A percentile compares a stretch with the other conserved stretches of the same genome.
Conservation (phyloP, 257 asterid species). For the Ilex aquifolium region DNA sequence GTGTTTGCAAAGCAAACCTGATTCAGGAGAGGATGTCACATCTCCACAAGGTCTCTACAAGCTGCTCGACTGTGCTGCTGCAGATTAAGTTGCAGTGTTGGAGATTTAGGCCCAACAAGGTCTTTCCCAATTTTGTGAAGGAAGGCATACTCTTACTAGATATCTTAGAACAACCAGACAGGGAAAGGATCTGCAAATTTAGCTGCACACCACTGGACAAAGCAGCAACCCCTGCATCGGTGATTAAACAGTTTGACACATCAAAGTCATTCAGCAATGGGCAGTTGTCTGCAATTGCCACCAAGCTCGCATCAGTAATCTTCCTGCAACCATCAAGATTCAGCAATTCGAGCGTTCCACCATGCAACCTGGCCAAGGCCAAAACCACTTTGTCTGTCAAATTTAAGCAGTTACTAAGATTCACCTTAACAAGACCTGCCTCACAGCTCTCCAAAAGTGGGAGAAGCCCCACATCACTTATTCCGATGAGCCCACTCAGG, state of each 20-base stretch:
- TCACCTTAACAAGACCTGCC: slow-evolving; percentile 61
- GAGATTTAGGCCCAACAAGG: slow-evolving; percentile 62
- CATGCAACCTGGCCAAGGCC: slow-evolving; percentile 52
- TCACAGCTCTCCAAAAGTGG: slow-evolving; percentile 58
- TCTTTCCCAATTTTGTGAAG: slow-evolving; percentile 55
- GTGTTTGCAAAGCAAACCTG: not conserved
- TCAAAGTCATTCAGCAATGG: slow-evolving; percentile 68
- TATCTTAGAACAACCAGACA: slow-evolving; percentile 68
- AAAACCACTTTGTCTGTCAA: slow-evolving; percentile 48
- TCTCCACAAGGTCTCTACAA: slow-evolving; percentile 66
- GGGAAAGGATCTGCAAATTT: slow-evolving; percentile 64
- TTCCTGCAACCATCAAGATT: slow-evolving; percentile 75
- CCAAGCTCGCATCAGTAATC: slow-evolving; percentile 61
- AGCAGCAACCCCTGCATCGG: slow-evolving; percentile 63
- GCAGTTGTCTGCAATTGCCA: slow-evolving; percentile 52
- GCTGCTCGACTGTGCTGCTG: slow-evolving; percentile 46
- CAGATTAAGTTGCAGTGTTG: slow-evolving; percentile 64
- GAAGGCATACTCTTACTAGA: slow-evolving; percentile 56
- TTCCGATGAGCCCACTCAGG: slow-evolving; percentile 64
- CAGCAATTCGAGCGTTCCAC: slow-evolving; percentile 54
- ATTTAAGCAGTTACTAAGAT: slow-evolving; percentile 57
- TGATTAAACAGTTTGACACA: slow-evolving; percentile 61
- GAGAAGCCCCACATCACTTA: slow-evolving; percentile 69
- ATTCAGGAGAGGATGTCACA: slow-evolving; percentile 76
- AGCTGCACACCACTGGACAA: slow-evolving; percentile 48